A percentile compares a stretch with the other conserved stretches of the same genome.
phyloP scores from a whole-genome alignment of 768 basidiomycete genomes.

The Suillus subaureus region DNA sequence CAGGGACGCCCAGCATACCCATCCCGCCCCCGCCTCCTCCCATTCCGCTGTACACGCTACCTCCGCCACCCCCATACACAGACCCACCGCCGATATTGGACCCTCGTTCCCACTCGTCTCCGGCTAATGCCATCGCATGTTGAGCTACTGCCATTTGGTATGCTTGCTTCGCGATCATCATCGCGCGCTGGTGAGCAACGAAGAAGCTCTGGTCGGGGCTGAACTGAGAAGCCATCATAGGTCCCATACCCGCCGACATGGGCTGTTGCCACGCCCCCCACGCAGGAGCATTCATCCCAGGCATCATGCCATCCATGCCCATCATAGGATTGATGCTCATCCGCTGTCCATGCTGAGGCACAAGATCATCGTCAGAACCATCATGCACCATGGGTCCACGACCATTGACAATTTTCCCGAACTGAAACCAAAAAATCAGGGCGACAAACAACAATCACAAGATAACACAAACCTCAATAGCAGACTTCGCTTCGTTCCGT shows the following conservation, averaged over 20 bases:
- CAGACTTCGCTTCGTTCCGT: conserved; percentile 81
- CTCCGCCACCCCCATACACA: conserved; percentile 39
- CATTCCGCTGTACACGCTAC: conserved; percentile 50
- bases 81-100: conserved; percentile 51
- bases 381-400: conserved; percentile 62
- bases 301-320: conserved; percentile 32
- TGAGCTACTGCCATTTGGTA: conserved; percentile 91
- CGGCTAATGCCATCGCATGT: conserved; percentile 87
- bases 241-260: conserved; percentile 24
- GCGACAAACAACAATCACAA: conserved; percentile 4
- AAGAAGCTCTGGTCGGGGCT: conserved; percentile 58
- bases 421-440: conserved; percentile 43
- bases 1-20: conserved; percentile 42
- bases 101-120: conserved; percentile 87
- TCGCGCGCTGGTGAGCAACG: conserved; percentile 85
- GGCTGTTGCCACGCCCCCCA: conserved; percentile 33
- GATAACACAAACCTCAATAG: conserved; percentile 71
- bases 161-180: conserved; percentile 84
- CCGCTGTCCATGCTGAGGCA: conserved; percentile 22
- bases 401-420: conserved; percentile 88
- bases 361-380: conserved; percentile 46
- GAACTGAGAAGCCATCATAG: conserved; percentile 44
- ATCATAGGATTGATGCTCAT: conserved; percentile 40
- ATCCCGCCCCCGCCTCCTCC: conserved; percentile 38
- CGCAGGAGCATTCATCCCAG: conserved; percentile 35